These are phyloP conservation scores for Rhodotorula glutinis DNA, from an alignment of 1,284 basidiomycete genomes.

Conservation along the genomic window DNA sequence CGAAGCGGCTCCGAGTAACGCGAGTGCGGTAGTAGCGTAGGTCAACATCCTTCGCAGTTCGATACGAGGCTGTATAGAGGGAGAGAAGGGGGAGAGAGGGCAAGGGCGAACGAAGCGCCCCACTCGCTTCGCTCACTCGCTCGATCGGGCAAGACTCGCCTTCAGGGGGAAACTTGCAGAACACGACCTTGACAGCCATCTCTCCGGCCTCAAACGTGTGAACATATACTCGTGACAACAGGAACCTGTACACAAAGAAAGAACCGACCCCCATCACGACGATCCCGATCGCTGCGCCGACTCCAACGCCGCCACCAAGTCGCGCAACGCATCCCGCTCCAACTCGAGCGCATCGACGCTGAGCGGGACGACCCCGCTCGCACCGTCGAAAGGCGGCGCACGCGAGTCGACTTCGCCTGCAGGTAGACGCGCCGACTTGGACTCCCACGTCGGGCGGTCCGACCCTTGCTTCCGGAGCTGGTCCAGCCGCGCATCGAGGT, in stretches of 20 bases:
- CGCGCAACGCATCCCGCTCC: conserved; percentile 33
- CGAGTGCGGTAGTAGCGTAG: conserved; percentile 16
- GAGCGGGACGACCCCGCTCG: background rate
- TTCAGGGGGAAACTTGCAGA: too few relatives aligned
- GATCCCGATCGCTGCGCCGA: too few relatives aligned
- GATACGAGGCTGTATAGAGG: background rate
- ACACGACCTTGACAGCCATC: too few relatives aligned
- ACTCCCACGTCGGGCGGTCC: too few relatives aligned
- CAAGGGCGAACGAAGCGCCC: background rate
- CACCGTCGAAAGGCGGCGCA: background rate
- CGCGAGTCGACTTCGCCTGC: background rate
- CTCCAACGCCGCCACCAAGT: conserved; percentile 18
- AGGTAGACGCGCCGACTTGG: too few relatives aligned
- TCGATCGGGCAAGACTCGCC: background rate
- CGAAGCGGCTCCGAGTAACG: conserved; percentile 19
- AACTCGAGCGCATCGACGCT: conserved; percentile 28
- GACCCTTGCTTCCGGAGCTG: too few relatives aligned
- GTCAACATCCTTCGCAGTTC: conserved; percentile 8
- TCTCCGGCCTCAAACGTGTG: background rate
- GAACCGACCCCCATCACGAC: too few relatives aligned
- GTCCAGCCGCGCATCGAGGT: too few relatives aligned
- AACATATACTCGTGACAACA: background rate
- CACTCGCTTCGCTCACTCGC: background rate
- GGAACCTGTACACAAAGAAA: background rate
- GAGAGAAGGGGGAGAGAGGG: background rate